Percentiles rank a stretch among this genome's conserved stretches.
These are phyloP conservation scores for Helichrysum umbraculigerum DNA, from an alignment of 129 eudicot species.

Conservation along the genomic window DNA sequence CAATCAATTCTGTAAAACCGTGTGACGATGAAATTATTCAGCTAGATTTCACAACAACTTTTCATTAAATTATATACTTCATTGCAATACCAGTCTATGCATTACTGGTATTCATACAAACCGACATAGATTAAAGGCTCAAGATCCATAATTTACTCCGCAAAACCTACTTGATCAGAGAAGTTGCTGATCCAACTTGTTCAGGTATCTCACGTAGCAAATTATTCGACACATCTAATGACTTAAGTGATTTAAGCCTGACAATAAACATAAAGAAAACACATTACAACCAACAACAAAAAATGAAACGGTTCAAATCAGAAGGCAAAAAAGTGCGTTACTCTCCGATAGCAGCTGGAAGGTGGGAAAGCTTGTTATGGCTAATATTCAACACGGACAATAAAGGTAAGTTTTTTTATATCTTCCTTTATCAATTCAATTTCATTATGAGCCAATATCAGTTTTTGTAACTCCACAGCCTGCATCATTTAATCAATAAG, in stretches of 20 bases:
- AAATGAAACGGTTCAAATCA: background rate
- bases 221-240: slow-evolving; percentile 79
- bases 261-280: background rate
- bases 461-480: slow-evolving; percentile 97
- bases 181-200: slow-evolving; percentile 75
- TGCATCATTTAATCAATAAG: slow-evolving; percentile 18
- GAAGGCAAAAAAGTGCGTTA: slow-evolving; percentile 37
- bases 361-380: slow-evolving; percentile 84
- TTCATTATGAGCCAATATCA: slow-evolving; percentile 93
- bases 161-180: slow-evolving; percentile 78
- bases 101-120: slow-evolving; percentile 3
- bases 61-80: background rate
- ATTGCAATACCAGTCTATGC: background rate
- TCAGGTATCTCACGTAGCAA: slow-evolving; percentile 57
- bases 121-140: background rate
- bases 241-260: slow-evolving; percentile 81
- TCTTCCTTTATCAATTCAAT: slow-evolving; percentile 78
- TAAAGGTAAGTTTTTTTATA: slow-evolving; percentile 67
- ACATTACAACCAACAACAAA: background rate
- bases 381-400: slow-evolving; percentile 73
- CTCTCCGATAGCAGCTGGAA: slow-evolving; percentile 96
- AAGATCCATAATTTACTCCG: background rate
- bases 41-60: background rate
- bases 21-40: slow-evolving; percentile 18
- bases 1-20: slow-evolving; percentile 70